Conservation (phyloP, 306 rosid genomes). For the Trichosanthes cucumerina region DNA sequence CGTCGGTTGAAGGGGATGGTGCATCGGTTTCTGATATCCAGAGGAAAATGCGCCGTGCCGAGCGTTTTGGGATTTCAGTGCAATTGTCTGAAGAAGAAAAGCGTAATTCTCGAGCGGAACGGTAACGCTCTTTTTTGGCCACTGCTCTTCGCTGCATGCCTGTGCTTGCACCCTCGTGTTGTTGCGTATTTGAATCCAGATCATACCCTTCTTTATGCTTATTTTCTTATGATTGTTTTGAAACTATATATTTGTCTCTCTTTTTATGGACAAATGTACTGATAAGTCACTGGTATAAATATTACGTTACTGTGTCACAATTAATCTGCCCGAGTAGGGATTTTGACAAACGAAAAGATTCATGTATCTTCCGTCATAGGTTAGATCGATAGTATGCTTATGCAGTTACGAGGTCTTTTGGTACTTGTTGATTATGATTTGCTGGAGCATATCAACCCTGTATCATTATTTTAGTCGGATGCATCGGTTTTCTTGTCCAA, state of each 20-base stretch:
- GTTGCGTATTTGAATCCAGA: not conserved
- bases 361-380: not conserved
- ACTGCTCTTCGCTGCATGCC: not conserved
- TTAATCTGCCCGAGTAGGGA: not conserved
- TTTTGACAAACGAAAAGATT: not conserved
- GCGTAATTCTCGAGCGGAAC: constrained; percentile 86
- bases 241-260: not conserved
- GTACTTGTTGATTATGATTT: not conserved
- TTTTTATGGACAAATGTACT: not conserved
- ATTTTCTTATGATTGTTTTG: not conserved
- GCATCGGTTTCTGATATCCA: constrained; percentile 37
- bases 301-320: not conserved
- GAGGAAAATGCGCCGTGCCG: constrained; percentile 86
- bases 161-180: not conserved
- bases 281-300: not conserved
- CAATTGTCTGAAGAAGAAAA: constrained; percentile 71
- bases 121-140: constrained; percentile 21
- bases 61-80: constrained; percentile 78
- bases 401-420: not conserved
- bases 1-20: constrained; percentile 13
- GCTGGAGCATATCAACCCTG: not conserved
- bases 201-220: not conserved
- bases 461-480: not conserved
- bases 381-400: not conserved
- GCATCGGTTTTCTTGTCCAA: not conserved